phyloP scores from a whole-genome alignment of 2,329 filamentous ascomycete genomes.

The Chrysoporthe puriensis region DNA sequence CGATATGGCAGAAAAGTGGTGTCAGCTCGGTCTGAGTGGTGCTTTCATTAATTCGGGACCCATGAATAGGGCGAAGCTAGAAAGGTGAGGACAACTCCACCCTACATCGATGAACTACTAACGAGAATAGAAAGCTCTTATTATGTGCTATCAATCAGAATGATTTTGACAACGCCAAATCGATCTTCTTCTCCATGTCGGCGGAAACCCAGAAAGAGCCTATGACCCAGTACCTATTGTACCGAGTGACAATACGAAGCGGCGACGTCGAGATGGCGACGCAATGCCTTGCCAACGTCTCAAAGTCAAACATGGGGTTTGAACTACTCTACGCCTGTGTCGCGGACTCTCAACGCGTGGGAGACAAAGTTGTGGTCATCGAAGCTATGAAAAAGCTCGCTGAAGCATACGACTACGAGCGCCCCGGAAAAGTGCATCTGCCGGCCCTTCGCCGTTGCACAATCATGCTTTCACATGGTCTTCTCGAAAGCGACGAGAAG shows the following conservation, averaged over 20 bases:
- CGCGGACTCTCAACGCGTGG: slow-evolving; percentile 70
- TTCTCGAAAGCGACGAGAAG: slow-evolving; percentile 41
- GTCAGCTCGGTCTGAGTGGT: slow-evolving; percentile 66
- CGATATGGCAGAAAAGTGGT: slow-evolving; percentile 69
- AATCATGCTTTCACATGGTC: slow-evolving; percentile 52
- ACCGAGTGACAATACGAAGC: slow-evolving; percentile 68
- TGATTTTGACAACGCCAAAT: slow-evolving; percentile 56
- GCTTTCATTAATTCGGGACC: slow-evolving; percentile 69
- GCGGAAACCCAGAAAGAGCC: slow-evolving; percentile 60
- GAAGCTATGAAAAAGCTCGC: slow-evolving; percentile 63
- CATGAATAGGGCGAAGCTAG: slow-evolving; percentile 68
- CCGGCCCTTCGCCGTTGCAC: slow-evolving; percentile 67
- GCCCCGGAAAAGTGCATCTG: slow-evolving; percentile 57
- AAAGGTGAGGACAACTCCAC: slow-evolving; percentile 51
- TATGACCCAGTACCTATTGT: slow-evolving; percentile 74
- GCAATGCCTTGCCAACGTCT: slow-evolving; percentile 66
- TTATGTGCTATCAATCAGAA: slow-evolving; percentile 66
- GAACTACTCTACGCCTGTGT: slow-evolving; percentile 80
- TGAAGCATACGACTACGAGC: slow-evolving; percentile 54
- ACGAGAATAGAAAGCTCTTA: slow-evolving; percentile 67
- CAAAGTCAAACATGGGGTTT: slow-evolving; percentile 53
- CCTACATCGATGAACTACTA: slow-evolving; percentile 31
- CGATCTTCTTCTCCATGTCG: slow-evolving; percentile 63
- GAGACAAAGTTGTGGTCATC: slow-evolving; percentile 64
- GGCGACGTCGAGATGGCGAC: slow-evolving; percentile 62